Base-by-base conservation (phyloP, 352 stramenopile genomes). In the Phytopythium cucurbitacearum region DNA sequence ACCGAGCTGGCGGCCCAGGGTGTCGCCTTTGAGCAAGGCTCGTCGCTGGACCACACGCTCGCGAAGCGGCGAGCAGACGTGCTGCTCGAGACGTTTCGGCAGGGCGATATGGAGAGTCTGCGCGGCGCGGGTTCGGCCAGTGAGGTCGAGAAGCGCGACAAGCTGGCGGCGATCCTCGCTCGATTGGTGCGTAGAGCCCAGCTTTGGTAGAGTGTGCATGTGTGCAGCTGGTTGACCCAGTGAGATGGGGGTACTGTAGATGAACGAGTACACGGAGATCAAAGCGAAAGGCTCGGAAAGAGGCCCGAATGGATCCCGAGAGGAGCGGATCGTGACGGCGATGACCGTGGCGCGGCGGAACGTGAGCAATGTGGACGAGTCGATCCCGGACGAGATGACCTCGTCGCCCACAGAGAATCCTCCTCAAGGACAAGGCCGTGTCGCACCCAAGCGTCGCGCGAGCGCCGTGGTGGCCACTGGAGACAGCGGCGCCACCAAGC, bases 21-120 rank as follows among this genome's bases (percentile, higher is more conserved):
- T 16, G 52, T 64, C 28, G 8, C 28, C 13, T 65, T 73, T 46
- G 49, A 44, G 40, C 53, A 57, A 5, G 60, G 58, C 13, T 58
- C 44, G 28, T 40, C 64, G 15, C 50, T 73, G 55, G 67, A 76
- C 28, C 57, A 71, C 49, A 66, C 64, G 12, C 64, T 73, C 39
- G 64, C 73, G 9, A 76, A 76, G 57, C 60, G 67, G 41, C 67
- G 67, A 37, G 57, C 68, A 2, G 67, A 76, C 36, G 71, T 73
- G 64, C 48, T 76, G 53, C 49, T 76, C 35, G 64, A 71, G 7
- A 64, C 67, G 1, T 68, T 59, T 42, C 67, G 67, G 28, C 71
- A 71, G 60, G 60, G 64, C 41, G 67, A 76, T 32, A 71, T 70
- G 60, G 56, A 47, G n/a, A 57, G 51, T 0, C 39, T 76, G 50